Evolutionary conservation across 257 asterid species (phyloP), one percentile per base, ranked within the genome.

Genomic region (Pogostemon cablin): DNA sequence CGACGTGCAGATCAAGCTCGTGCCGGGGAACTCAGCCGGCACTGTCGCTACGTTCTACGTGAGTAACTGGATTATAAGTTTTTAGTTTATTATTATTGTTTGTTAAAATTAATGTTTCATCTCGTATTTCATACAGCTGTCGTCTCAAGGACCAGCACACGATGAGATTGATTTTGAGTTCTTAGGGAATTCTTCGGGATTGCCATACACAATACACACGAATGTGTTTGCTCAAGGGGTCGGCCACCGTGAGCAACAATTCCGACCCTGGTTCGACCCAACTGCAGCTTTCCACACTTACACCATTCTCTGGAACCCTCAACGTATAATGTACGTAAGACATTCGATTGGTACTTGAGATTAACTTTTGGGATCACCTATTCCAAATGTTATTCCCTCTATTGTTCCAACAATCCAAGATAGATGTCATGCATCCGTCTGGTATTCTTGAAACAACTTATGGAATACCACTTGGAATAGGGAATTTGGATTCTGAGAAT

Each of bases 81-180:
- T 20, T 0, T 11, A 1, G 25, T 20, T 20, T 25, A 25, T 25
- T 25, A 25, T 25, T 25, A 25, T 1, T 2, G 7, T 41, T 0
- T 41, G 7, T 2, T n/a, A 11, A 43, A 66, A 48, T 48, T 65
- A 67, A 40, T 43, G 42, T 12, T 58, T 34, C 17, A 37, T 59
- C 5, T 25, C 32, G 17, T 0, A 9, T 37, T 67, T 25, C 32
- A 25, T 25, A 52, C 77, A 86, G 92, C 4, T 88, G 20, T 46
- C 92, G 0, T 86, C 96, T 3, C 81, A 52, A 63, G 87, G 88
- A 39, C 1, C 82, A 4, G 60, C 34, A 4, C 92, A 86, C 10
- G 92, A 88, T n/a, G 95, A 87, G 78, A 80, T 87, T 5, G 95
- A 87, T 62, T 83, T 83, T 10, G 95, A 87, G 80, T 87, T 85